phyloP scores from a whole-genome alignment of 2,329 filamentous ascomycete species.

The Davidsoniella eucalypti region DNA sequence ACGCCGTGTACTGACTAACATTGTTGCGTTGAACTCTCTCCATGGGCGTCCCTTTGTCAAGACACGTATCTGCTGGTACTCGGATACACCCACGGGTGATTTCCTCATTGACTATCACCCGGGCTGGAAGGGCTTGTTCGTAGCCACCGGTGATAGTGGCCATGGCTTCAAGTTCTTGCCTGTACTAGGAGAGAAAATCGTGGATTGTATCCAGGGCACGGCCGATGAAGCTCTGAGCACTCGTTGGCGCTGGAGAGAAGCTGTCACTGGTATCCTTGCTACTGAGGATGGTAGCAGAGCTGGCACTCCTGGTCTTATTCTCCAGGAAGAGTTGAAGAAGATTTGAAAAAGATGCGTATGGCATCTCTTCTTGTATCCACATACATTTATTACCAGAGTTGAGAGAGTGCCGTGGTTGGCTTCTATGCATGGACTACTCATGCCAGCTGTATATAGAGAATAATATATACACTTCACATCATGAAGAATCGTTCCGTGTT shows the following conservation, averaged over 20 bases:
- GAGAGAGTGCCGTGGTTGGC: not conserved
- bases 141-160: slow-evolving; percentile 47
- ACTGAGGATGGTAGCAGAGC: slow-evolving; percentile 31
- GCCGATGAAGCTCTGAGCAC: slow-evolving; percentile 33
- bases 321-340: slow-evolving; percentile 21
- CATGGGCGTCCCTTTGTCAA: slow-evolving; percentile 41
- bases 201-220: slow-evolving; percentile 34
- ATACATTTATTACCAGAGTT: not conserved
- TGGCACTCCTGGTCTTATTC: slow-evolving; percentile 23
- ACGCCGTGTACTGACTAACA: slow-evolving; percentile 40
- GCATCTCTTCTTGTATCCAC: not conserved
- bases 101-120: slow-evolving; percentile 59
- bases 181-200: slow-evolving; percentile 44
- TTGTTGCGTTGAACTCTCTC: slow-evolving; percentile 35
- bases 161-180: slow-evolving; percentile 56
- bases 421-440: too few relatives aligned
- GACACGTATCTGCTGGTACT: slow-evolving; percentile 60
- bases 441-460: too few relatives aligned
- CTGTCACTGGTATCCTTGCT: slow-evolving; percentile 3
- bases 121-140: slow-evolving; percentile 37
- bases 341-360: not conserved
- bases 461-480: not conserved
- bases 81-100: slow-evolving; percentile 54
- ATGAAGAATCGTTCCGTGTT: not conserved
- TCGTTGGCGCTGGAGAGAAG: slow-evolving; percentile 48